A percentile compares a stretch with the other conserved stretches of the same genome.
Evolutionary conservation across 352 stramenopile species (phyloP).

Genomic region (Phytophthora brassicae): DNA sequence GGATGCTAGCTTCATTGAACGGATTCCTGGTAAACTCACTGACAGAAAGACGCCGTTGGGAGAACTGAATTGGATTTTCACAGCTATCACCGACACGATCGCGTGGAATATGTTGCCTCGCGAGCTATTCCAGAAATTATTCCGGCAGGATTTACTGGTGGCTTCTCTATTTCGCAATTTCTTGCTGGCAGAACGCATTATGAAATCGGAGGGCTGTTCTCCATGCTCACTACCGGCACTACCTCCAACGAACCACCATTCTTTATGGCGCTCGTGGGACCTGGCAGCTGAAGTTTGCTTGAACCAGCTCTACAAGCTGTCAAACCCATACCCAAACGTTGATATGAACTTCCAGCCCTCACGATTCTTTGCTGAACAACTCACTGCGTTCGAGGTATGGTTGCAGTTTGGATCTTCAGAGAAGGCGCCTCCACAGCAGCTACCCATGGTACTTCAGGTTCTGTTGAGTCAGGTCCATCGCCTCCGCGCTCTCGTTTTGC

Average conservation of each 20-base stretch:
- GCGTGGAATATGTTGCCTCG: slow-evolving; percentile 98
- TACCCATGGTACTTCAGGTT: slow-evolving; percentile 98
- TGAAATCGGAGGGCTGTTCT: slow-evolving; percentile 88
- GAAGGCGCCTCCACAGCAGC: slow-evolving; percentile 94
- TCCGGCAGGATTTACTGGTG: slow-evolving; percentile 99
- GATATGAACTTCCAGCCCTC: slow-evolving; percentile 83
- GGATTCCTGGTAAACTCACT: slow-evolving; percentile 91
- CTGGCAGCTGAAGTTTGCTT: slow-evolving; percentile 97
- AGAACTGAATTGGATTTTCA: slow-evolving; percentile 99
- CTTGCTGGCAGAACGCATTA: slow-evolving; percentile 96
- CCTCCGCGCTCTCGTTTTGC: slow-evolving; percentile 94
- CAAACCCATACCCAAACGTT: slow-evolving; percentile 63
- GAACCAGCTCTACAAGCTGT: slow-evolving; percentile 91
- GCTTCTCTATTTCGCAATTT: slow-evolving; percentile 99
- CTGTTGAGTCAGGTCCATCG: slow-evolving; percentile 96
- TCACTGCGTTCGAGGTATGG: slow-evolving; percentile 99
- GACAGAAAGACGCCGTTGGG: slow-evolving; percentile 94
- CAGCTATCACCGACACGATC: slow-evolving; percentile 99
- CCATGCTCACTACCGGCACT: slow-evolving; percentile 94
- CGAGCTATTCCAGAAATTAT: slow-evolving; percentile 97
- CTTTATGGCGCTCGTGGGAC: slow-evolving; percentile 98
- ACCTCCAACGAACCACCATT: slow-evolving; percentile 95
- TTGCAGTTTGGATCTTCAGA: slow-evolving; percentile 92
- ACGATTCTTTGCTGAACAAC: slow-evolving; percentile 98
- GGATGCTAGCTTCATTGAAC: slow-evolving; percentile 85